A percentile compares a stretch with the other conserved stretches of the same genome.
Conservation (phyloP, 192 early-diverging fungal genomes). For the Bifiguratus adelaidae region DNA sequence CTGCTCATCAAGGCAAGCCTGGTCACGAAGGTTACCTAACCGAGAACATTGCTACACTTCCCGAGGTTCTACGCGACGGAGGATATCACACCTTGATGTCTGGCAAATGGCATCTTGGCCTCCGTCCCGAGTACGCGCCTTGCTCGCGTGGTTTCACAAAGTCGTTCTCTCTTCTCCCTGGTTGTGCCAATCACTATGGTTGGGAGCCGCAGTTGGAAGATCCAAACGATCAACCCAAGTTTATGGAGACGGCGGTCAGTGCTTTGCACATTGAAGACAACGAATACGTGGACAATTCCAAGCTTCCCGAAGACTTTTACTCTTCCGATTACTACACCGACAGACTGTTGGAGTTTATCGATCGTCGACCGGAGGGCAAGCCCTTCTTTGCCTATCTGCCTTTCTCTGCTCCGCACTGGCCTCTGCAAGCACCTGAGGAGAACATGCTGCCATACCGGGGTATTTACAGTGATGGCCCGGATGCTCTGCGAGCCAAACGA, state of each 20-base stretch:
- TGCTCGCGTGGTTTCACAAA: neutral
- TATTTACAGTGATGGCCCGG: neutral
- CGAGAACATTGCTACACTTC: slow-evolving; percentile 1
- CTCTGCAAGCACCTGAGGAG: slow-evolving; percentile 1
- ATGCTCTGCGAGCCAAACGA: neutral
- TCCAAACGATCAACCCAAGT: neutral
- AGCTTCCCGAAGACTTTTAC: slow-evolving; percentile 3
- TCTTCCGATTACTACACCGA: slow-evolving; percentile 1
- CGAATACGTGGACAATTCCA: slow-evolving; percentile 3
- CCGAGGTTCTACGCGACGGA: slow-evolving; percentile 1
- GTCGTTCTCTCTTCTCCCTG: slow-evolving; percentile 1
- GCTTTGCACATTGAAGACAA: slow-evolving; percentile 1
- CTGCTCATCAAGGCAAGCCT: slow-evolving; percentile 4
- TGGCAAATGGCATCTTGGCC: slow-evolving; percentile 6
- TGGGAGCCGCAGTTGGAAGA: slow-evolving; percentile 2
- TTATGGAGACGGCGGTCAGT: neutral
- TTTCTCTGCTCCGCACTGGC: slow-evolving; percentile 3
- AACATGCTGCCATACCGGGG: neutral
- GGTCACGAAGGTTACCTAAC: slow-evolving; percentile 6
- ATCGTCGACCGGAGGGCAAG: neutral
- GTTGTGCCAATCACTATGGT: slow-evolving; percentile 3
- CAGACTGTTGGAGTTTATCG: neutral
- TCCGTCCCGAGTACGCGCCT: slow-evolving; percentile 1
- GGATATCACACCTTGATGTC: slow-evolving; percentile 5
- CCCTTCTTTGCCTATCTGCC: slow-evolving; percentile 4